A percentile compares a stretch with the other conserved stretches of the same genome.
phyloP scores from a whole-genome alignment of 495 filamentous ascomycete species.

The Daldinia bambusicola region DNA sequence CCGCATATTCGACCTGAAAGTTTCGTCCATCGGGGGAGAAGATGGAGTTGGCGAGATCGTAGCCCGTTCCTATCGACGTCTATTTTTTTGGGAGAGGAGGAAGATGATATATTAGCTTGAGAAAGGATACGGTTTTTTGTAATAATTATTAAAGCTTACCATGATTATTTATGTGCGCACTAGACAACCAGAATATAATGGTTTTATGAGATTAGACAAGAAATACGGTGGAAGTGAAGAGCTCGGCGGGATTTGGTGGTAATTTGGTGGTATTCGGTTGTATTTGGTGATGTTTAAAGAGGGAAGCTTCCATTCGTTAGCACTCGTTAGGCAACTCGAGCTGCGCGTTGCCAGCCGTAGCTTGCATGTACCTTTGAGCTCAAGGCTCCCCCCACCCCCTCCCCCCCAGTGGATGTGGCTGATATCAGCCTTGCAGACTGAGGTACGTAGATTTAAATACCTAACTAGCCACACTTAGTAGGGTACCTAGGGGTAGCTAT shows the following conservation, averaged over 20 bases:
- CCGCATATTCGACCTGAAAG: slow-evolving; percentile 99
- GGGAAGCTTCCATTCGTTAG: background rate
- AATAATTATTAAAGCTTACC: slow-evolving; percentile 38
- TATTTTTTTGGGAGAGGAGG: slow-evolving; percentile 48
- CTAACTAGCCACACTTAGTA: too few species aligned
- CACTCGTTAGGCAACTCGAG: slow-evolving; percentile 57
- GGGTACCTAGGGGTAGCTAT: too few species aligned
- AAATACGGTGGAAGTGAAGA: slow-evolving; percentile 24
- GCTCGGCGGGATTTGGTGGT: slow-evolving; percentile 38
- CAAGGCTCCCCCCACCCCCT: background rate
- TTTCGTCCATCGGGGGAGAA: slow-evolving; percentile 99
- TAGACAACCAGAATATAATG: background rate
- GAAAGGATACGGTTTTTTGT: background rate
- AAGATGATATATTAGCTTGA: slow-evolving; percentile 16
- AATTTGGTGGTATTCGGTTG: slow-evolving; percentile 38
- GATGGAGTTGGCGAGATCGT: slow-evolving; percentile 98
- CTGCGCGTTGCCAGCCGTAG: slow-evolving; percentile 52
- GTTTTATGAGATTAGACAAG: slow-evolving; percentile 6
- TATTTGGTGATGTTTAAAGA: slow-evolving; percentile 35
- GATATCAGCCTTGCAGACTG: slow-evolving; percentile 10
- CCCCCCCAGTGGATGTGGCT: slow-evolving; percentile 2
- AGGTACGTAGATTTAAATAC: too few species aligned
- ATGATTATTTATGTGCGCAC: slow-evolving; percentile 30
- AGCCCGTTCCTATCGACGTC: slow-evolving; percentile 99
- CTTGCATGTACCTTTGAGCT: slow-evolving; percentile 6